Conservation (phyloP, 129 eudicot species). For the Flaveria robusta region DNA sequence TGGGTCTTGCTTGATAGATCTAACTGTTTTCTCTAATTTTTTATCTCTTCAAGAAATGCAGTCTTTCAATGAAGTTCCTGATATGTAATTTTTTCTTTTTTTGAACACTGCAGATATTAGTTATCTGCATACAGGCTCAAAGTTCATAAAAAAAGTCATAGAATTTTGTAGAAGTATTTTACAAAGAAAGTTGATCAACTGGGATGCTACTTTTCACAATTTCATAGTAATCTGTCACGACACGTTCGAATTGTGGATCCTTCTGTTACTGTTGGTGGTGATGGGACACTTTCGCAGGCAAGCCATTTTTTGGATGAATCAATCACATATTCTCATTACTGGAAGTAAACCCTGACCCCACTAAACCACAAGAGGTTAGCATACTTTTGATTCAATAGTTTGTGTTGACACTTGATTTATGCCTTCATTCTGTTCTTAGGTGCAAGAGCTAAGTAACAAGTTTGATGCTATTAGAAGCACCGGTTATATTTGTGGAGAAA, state of each 20-base stretch:
- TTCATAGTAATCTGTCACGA: constrained; percentile 50
- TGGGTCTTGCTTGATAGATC: constrained; percentile 21
- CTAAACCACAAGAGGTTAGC: constrained; percentile 76
- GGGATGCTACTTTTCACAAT: constrained; percentile 47
- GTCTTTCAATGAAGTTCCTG: background rate
- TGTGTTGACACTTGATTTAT: background rate
- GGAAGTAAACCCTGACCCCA: constrained; percentile 94
- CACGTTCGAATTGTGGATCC: constrained; percentile 79
- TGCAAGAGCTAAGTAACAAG: constrained; percentile 60
- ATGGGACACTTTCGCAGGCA: constrained; percentile 84
- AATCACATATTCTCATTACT: constrained; percentile 51
- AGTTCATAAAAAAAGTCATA: constrained; percentile 75
- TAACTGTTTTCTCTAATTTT: background rate
- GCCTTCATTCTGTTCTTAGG: constrained; percentile 35
- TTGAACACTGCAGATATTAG: constrained; percentile 46
- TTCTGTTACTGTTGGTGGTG: constrained; percentile 83
- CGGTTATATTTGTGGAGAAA: constrained; percentile 94
- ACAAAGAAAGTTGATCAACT: constrained; percentile 58
- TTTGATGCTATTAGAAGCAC: constrained; percentile 94
- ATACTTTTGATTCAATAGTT: background rate
- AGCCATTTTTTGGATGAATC: constrained; percentile 81
- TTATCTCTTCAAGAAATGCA: constrained; percentile 4
- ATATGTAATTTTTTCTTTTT: background rate
- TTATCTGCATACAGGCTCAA: constrained; percentile 51
- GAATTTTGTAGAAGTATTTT: constrained; percentile 63